Percentiles rank a stretch among this genome's conserved stretches.
These are phyloP conservation scores for Verticillium zaregamsianum DNA, from an alignment of 2,329 filamentous ascomycete species.

Conservation along the genomic window DNA sequence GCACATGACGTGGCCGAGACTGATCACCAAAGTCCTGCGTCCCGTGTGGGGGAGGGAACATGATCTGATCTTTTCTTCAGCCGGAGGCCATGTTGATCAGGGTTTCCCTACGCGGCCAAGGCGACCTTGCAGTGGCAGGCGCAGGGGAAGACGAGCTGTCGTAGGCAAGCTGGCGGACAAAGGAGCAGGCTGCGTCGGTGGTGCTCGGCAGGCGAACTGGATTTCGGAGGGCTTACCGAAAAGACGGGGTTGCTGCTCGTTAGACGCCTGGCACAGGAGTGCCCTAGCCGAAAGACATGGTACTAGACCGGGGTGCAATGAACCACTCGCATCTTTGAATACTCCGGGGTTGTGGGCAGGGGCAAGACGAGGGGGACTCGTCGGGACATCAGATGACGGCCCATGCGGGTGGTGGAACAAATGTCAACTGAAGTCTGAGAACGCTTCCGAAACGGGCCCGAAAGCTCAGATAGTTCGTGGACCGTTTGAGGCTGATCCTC, in stretches of 20 bases:
- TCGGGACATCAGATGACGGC: conserved; percentile 11
- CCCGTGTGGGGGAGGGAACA: neutral
- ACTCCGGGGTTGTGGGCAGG: conserved; percentile 3
- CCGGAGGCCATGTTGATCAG: neutral
- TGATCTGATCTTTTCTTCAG: neutral
- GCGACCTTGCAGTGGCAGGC: neutral
- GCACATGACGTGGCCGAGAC: neutral
- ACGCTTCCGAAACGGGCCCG: neutral
- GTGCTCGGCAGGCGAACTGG: neutral
- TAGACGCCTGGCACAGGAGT: neutral
- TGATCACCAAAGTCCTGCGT: too few species aligned
- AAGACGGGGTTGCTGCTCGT: neutral
- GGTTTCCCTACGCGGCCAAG: neutral
- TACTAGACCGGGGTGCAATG: conserved; percentile 4
- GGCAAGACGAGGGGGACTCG: neutral
- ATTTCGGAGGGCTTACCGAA: neutral
- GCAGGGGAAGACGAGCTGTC: neutral
- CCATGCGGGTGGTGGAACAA: conserved; percentile 8
- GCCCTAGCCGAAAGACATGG: neutral
- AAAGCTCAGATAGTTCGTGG: neutral
- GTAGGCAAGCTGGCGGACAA: neutral
- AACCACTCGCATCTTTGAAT: conserved; percentile 14
- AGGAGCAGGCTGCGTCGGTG: neutral
- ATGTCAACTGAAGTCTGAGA: conserved; percentile 9
- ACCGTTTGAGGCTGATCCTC: neutral